Percentiles rank a stretch among this genome's conserved stretches.
Evolutionary conservation across 2,329 filamentous ascomycete genomes (phyloP).

Genomic region (Neofusicoccum kwambonambiense): DNA sequence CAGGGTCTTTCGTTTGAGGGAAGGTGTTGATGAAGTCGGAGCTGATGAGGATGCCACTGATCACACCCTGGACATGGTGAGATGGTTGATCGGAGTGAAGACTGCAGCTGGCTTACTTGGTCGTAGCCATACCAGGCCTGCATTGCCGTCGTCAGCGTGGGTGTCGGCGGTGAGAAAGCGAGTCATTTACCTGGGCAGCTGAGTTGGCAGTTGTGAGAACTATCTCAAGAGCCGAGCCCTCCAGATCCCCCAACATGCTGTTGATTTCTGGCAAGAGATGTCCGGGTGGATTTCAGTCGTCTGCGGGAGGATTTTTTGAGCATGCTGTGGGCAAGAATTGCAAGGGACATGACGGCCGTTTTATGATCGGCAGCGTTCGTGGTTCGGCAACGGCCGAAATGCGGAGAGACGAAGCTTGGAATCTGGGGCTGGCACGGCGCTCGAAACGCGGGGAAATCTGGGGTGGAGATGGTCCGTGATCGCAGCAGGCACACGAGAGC

Average conservation of each 20-base stretch:
- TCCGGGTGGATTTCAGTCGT: neutral
- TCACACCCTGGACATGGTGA: constrained; percentile 13
- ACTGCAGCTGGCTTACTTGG: neutral
- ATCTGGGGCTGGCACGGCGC: neutral
- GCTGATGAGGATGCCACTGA: constrained; percentile 23
- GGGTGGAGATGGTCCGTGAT: neutral
- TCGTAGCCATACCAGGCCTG: constrained; percentile 22
- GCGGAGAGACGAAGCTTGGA: neutral
- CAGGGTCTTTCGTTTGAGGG: constrained; percentile 23
- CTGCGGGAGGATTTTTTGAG: neutral
- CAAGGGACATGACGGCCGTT: neutral
- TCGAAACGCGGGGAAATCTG: neutral
- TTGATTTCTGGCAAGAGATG: neutral
- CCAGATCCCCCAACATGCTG: neutral
- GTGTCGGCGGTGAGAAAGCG: neutral
- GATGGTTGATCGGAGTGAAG: no score
- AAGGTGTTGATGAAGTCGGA: constrained; percentile 24
- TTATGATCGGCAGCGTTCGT: neutral
- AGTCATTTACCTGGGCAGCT: neutral
- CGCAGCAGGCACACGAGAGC: no score
- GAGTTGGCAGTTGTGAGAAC: neutral
- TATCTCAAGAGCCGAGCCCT: neutral
- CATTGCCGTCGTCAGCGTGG: neutral
- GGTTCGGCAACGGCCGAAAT: neutral
- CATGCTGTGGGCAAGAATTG: neutral